phyloP scores from a whole-genome alignment of 2,329 filamentous ascomycete genomes.

The Myriosclerotinia scirpicola region DNA sequence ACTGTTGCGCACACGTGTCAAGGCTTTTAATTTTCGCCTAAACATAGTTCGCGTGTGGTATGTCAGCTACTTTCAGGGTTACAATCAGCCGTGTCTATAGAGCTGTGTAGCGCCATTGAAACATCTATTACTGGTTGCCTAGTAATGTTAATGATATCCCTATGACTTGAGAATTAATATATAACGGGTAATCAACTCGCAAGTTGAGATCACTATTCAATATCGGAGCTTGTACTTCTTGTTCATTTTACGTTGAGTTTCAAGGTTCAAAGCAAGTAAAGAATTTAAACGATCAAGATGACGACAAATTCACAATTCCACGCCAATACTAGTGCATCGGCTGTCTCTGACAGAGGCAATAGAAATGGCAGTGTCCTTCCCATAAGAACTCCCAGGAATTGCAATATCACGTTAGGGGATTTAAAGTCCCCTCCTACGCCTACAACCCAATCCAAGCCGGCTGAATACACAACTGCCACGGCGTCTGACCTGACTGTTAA shows the following conservation, averaged over 20 bases:
- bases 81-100: neutral
- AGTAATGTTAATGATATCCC: too few relatives aligned
- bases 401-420: neutral
- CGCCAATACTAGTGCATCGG: neutral
- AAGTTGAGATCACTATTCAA: neutral
- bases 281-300: neutral
- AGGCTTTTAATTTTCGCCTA: neutral
- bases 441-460: neutral
- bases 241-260: too few relatives aligned
- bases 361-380: neutral
- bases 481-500: neutral
- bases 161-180: neutral
- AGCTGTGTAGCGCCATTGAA: neutral
- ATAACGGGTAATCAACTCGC: neutral
- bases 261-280: neutral
- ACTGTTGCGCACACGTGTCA: neutral
- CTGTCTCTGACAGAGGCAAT: rapidly evolving
- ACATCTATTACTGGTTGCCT: too few relatives aligned
- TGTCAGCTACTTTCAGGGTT: neutral
- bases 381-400: neutral
- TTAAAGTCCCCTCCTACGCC: neutral
- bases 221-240: neutral
- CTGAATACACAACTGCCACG: neutral
- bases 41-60: neutral
- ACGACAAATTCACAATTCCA: too few relatives aligned